Base-by-base conservation (phyloP, 179 eudicot genomes). In the Beta macrorhiza region DNA sequence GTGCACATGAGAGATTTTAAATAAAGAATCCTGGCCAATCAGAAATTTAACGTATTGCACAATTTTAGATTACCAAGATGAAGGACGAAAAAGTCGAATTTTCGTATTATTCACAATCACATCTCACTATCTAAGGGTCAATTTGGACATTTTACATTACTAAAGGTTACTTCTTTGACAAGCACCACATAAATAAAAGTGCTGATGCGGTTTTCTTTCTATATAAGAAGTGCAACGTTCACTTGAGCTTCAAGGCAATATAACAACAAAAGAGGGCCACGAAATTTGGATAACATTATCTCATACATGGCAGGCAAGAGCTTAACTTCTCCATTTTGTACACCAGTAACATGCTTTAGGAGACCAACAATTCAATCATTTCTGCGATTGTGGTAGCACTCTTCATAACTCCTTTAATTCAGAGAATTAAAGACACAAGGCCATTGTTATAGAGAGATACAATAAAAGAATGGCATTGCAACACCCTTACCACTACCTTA, bases 391-490 rank as follows among this genome's bases (percentile, higher is more conserved):
- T 51, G 49, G n/a, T 70, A 15, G 19, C 22, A 73, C 11, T 22
- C 63, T 11, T 42, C 13, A 29, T 10, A 73, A 53, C 22, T 56
- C 47, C 7, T 29, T 13, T 7, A 29, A 56, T 56, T 7, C 51
- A 16, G 20, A 52, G 20, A n/a, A 52, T 29, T 15, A 53, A 73
- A 22, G 12, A 73, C 45, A 52, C 76, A 22, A 44, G 1, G 44
- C 45, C 44, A 37, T 56, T 8, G 52, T 56, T 17, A 57, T 10
- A 32, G 13, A 17, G 16, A 37, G 29, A 73, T 53, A 29, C 76
- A 73, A 53, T 16, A 32, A 37, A 4, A 55, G 25, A 74, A 90
- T 90, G 92, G 88, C 87, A 58, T 70, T 87, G 72, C 87, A 78
- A 72, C 83, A 79, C 49, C 74, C 76, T 9, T 77, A 69, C 71